Base-by-base conservation (phyloP, 2,329 filamentous ascomycete genomes). In the Diaporthe vexans region DNA sequence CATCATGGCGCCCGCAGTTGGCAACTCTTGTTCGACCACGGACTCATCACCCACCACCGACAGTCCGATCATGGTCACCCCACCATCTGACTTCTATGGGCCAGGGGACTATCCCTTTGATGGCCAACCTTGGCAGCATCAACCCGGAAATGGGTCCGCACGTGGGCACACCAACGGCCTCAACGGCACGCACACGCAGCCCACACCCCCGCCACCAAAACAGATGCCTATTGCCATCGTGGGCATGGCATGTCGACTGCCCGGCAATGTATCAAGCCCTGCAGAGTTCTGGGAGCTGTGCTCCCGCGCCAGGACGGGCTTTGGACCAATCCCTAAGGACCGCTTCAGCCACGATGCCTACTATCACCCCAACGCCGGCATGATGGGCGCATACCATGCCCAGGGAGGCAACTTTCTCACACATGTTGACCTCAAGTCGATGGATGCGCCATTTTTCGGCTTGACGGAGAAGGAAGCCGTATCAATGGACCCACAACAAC, bases 401-500 rank as follows among this genome's bases (percentile, higher is more conserved):
- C 77, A 80, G 8, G 82, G 82, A 37, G 82, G 81, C 5, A 84
- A 85, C 77, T 88, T 87, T 68, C 80, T 90, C 74, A 83, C 85
- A 59, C 82, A 83, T 26, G 87, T 89, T 73, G 80, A 87, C 35
- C 81, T 83, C 10, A 81, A 82, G 4, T 89, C 63, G 26, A 68
- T 89, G 73, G 88, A 89, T 68, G 87, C 87, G 0, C 85, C 86
- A 0, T 89, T 89, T 77, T 90, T 90, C 78, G 84, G 85, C 58
- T 80, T 89, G n/a, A 87, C 87, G 0, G 83, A 85, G 75, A 85
- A 87, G 75, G 86, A 89, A 78, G 87, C 85, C 37, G 82, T 82
- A 17, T 86, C 86, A 0, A 87, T 90, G 86, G 88, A 90, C 65
- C 88, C 88, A 0, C 88, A 90, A 75, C 88, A 90, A 73, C 83